A percentile compares a stretch with the other conserved stretches of the same genome.
phyloP scores from a whole-genome alignment of 257 asterid genomes.

The Haberlea rhodopensis region DNA sequence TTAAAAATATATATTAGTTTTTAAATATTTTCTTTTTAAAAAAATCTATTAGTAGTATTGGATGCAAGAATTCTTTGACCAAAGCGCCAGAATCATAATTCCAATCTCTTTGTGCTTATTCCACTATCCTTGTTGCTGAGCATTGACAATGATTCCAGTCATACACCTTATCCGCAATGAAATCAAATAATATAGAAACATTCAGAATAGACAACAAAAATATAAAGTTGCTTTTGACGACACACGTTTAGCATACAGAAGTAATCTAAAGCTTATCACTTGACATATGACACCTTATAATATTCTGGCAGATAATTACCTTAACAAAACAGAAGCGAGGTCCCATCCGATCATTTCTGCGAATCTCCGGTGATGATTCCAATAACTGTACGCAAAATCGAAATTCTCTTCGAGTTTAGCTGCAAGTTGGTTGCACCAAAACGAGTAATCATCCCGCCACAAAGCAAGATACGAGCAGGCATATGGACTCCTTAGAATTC shows the following conservation, averaged over 20 bases:
- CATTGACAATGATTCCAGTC: no score
- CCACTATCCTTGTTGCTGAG: no score
- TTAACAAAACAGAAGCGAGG: not conserved
- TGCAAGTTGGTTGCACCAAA: not conserved
- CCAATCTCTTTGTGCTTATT: no score
- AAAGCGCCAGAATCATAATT: no score
- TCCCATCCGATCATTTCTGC: not conserved
- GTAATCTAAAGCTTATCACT: not conserved
- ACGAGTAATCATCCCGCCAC: conserved; percentile 1
- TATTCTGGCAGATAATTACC: not conserved
- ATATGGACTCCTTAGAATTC: not conserved
- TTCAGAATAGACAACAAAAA: not conserved
- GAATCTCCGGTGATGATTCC: not conserved
- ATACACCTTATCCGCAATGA: not conserved
- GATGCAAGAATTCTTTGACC: no score
- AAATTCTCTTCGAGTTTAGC: conserved; percentile 13
- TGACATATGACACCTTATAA: no score
- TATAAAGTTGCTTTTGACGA: not conserved
- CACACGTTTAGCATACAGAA: not conserved
- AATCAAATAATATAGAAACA: not conserved
- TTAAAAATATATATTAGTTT: no score
- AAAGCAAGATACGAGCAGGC: conserved; percentile 1
- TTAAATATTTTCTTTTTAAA: no score
- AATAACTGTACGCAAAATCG: not conserved
- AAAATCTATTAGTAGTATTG: no score